Percentiles rank a stretch among this genome's conserved stretches.
Evolutionary conservation across 2,329 filamentous ascomycete genomes (phyloP).

Genomic region (Fusarium xyrophilum): DNA sequence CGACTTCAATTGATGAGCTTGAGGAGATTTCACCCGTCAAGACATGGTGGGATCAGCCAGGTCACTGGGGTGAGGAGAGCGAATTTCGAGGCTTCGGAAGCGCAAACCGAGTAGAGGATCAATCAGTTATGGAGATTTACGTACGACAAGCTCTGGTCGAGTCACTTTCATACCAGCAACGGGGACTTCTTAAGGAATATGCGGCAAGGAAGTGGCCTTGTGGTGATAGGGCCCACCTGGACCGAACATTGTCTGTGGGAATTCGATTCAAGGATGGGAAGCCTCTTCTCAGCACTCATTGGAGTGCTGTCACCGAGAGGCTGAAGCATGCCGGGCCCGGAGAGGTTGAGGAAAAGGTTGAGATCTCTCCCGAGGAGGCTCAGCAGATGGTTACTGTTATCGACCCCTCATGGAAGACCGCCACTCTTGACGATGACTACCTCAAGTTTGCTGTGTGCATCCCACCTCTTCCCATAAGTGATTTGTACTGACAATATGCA

Average conservation of each 20-base stretch:
- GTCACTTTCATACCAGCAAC: constrained; percentile 53
- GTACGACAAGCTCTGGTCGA: constrained; percentile 61
- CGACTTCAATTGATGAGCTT: constrained; percentile 53
- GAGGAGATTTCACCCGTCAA: constrained; percentile 56
- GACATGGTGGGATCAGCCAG: constrained; percentile 62
- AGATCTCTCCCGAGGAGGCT: constrained; percentile 50
- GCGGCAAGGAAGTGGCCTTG: constrained; percentile 46
- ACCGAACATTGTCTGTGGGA: constrained; percentile 47
- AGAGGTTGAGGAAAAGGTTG: constrained; percentile 36
- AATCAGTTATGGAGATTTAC: constrained; percentile 55
- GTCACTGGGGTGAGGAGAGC: constrained; percentile 59
- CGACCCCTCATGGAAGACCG: constrained; percentile 64
- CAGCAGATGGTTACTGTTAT: constrained; percentile 53
- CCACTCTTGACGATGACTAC: constrained; percentile 61
- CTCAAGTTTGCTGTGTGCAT: constrained; percentile 77
- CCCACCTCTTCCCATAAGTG: not conserved
- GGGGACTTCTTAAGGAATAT: constrained; percentile 43
- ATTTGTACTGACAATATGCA: constrained; percentile 49
- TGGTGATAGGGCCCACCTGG: constrained; percentile 45
- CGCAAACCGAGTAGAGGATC: constrained; percentile 51
- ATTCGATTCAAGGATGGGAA: constrained; percentile 52
- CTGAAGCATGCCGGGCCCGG: constrained; percentile 42
- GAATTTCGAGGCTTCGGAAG: constrained; percentile 55
- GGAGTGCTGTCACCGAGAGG: constrained; percentile 44
- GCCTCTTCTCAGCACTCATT: constrained; percentile 50